Evolutionary conservation across 2,329 filamentous ascomycete genomes (phyloP).

Genomic region (Colletotrichum chrysophilum): DNA sequence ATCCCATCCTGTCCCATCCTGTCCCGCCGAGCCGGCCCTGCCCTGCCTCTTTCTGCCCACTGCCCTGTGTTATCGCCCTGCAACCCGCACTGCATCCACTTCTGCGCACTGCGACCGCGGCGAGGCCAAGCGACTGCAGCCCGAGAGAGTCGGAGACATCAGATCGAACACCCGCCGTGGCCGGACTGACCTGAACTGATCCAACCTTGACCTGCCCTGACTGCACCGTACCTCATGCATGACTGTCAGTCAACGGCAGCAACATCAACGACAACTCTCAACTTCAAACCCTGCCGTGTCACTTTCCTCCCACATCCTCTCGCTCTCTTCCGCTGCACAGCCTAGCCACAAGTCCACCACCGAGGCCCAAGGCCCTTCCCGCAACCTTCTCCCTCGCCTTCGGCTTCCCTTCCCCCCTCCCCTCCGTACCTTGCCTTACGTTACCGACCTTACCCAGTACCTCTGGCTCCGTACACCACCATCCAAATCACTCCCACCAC

Average conservation of each 20-base stretch:
- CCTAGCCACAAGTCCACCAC: neutral
- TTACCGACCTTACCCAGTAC: neutral
- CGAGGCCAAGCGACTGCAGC: neutral
- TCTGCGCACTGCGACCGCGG: neutral
- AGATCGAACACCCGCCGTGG: conserved; percentile 12
- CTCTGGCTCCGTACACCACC: neutral
- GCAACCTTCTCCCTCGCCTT: neutral
- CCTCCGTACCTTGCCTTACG: neutral
- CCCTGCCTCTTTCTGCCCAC: neutral
- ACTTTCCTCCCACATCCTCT: neutral
- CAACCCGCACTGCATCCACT: neutral
- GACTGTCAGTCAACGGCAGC: neutral
- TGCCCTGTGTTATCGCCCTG: neutral
- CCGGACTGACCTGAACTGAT: neutral
- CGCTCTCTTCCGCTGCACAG: neutral
- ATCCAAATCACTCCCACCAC: neutral
- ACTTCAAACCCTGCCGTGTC: neutral
- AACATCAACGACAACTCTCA: neutral
- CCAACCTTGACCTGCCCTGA: neutral
- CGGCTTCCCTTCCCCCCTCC: neutral
- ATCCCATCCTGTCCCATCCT: neutral
- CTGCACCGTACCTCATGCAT: neutral
- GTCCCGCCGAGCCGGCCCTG: neutral
- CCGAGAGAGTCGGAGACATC: neutral
- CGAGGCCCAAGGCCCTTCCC: neutral